Conservation (phyloP, 1,139 yeast genomes). For the Candida anutae region DNA sequence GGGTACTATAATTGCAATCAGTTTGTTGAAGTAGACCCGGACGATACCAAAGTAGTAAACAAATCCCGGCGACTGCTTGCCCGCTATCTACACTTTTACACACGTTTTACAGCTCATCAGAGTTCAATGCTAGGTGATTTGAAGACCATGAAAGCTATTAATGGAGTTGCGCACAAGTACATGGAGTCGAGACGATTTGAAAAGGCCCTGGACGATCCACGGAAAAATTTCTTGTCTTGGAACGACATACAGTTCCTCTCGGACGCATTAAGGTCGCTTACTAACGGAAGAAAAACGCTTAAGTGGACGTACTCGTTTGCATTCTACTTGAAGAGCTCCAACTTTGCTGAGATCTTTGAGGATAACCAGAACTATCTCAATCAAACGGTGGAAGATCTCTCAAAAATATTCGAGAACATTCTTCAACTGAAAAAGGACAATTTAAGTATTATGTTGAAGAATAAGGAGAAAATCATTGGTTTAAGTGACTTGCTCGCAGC, state of each 20-base stretch:
- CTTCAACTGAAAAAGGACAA: slow-evolving; percentile 34
- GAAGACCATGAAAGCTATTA: slow-evolving; percentile 54
- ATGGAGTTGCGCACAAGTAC: slow-evolving; percentile 50
- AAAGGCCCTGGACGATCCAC: slow-evolving; percentile 20
- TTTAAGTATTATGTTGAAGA: slow-evolving; percentile 30
- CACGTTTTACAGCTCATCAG: slow-evolving; percentile 71
- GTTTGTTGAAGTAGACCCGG: slow-evolving; percentile 28
- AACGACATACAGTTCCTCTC: slow-evolving; percentile 80
- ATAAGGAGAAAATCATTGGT: slow-evolving; percentile 44
- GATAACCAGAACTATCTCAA: slow-evolving; percentile 67
- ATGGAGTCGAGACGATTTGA: slow-evolving; percentile 38
- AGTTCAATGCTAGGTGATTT: slow-evolving; percentile 70
- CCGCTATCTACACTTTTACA: slow-evolving; percentile 71
- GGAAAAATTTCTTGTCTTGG: slow-evolving; percentile 49
- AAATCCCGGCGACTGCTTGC: slow-evolving; percentile 40
- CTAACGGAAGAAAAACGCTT: slow-evolving; percentile 66
- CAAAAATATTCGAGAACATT: slow-evolving; percentile 59
- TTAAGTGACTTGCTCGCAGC: slow-evolving; percentile 37
- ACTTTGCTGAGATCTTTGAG: slow-evolving; percentile 57
- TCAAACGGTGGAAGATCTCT: slow-evolving; percentile 70
- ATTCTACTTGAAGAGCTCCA: slow-evolving; percentile 49
- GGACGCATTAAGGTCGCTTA: slow-evolving; percentile 59
- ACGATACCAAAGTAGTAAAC: slow-evolving; percentile 23
- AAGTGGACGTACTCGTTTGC: slow-evolving; percentile 92
- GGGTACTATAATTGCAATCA: slow-evolving; percentile 62